Conservation (phyloP, 2,329 filamentous ascomycete species). For the Neocucurbitaria cava region DNA sequence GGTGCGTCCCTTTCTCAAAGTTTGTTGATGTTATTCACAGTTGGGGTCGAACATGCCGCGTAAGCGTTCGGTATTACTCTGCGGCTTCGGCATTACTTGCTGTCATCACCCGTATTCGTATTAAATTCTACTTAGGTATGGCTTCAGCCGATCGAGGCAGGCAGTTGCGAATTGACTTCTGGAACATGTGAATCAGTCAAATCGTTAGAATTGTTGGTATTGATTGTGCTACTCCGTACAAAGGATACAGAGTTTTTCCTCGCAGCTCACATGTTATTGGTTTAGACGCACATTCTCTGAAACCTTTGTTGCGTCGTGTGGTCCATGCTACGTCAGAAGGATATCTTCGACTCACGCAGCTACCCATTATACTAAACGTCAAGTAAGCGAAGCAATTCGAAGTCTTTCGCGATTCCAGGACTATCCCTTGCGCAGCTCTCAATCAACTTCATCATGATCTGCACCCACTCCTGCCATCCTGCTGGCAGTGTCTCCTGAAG, state of each 20-base stretch:
- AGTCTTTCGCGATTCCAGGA: slow-evolving; percentile 46
- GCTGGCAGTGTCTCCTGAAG: slow-evolving; percentile 41
- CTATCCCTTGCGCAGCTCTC: slow-evolving; percentile 41
- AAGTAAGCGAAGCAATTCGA: slow-evolving; percentile 41
- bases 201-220: neutral
- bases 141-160: slow-evolving; percentile 13
- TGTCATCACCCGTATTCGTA: slow-evolving; percentile 13
- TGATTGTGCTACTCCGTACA: neutral
- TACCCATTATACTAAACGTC: slow-evolving; percentile 11
- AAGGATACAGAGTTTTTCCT: neutral
- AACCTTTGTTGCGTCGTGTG: slow-evolving; percentile 1
- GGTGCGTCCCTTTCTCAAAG: neutral
- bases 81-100: neutral
- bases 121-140: slow-evolving; percentile 15
- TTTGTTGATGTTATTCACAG: neutral
- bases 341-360: neutral
- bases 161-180: slow-evolving; percentile 8
- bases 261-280: neutral
- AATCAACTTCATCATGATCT: slow-evolving; percentile 46
- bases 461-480: slow-evolving; percentile 47
- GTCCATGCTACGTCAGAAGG: too few relatives aligned
- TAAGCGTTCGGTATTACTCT: neutral
- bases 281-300: too few relatives aligned
- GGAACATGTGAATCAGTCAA: slow-evolving; percentile 9
- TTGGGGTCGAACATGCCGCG: neutral